Base-by-base conservation (phyloP, 768 basidiomycete genomes). In the Mycena polygramma region DNA sequence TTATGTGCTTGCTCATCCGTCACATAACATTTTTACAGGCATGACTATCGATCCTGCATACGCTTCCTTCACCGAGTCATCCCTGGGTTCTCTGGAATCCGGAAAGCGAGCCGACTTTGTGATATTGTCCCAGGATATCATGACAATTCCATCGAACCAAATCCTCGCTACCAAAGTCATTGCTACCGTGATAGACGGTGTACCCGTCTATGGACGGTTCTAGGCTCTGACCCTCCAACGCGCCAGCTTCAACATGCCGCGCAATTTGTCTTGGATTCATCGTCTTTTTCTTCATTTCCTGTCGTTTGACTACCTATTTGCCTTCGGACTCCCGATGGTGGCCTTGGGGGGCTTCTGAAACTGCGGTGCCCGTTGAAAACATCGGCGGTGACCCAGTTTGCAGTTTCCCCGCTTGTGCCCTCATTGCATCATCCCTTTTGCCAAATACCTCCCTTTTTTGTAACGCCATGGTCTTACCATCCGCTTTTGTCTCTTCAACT, bases 41-140 rank as follows among this genome's bases (percentile, higher is more conserved):
- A 94, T 97, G 91, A 97, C 95, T 3, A 87, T 94, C 45, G 92
- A 94, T 75, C 89, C 94, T 9, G 95, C 95, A 0, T 96, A 93
- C 77, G 95, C 96, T 19, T 92, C 93, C 0, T 96, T 97, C 81
- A 89, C 89, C 0, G 94, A 95, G 74, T 76, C 86, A 49, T 81
- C 75, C 4, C 84, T 94, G 11, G 96, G 96, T n/a, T 93, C 93
- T 5, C 85, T 98, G 46, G 86, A 88, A 48, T 79, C 86, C 1
- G 95, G 95, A 20, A 96, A 95, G 77, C 84, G 87, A 37, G 96
- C 95, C 8, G 96, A 98, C 79, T 94, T 91, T 73, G 91, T 93
- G n/a, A 83, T 98, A 19, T 85, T 96, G 68, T 92, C 93, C 8
- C 89, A 89, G 69, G 91, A 98, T 78, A 92, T 97, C 72, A 92